These are phyloP conservation scores for Thalassiosira pacifica DNA, from an alignment of 352 stramenopile species.

Conservation along the genomic window DNA sequence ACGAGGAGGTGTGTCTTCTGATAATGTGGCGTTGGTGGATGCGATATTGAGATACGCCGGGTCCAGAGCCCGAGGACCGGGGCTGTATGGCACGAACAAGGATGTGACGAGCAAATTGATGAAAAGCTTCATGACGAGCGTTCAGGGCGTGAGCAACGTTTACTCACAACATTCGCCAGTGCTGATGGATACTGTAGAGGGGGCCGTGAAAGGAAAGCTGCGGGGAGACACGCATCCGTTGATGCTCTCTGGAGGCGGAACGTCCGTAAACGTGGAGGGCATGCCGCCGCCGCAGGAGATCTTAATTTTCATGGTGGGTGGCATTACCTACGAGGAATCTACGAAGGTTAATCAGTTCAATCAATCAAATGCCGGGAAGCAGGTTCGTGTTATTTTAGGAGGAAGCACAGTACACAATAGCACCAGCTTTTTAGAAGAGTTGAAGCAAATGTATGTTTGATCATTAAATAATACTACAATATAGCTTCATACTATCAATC, in stretches of 20 bases:
- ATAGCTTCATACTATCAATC: too few species aligned
- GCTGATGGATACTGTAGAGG: constrained; percentile 93
- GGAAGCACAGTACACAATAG: constrained; percentile 97
- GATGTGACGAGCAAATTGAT: constrained; percentile 87
- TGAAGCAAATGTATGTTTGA: constrained; percentile 72
- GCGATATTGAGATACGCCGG: constrained; percentile 88
- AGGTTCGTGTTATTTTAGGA: constrained; percentile 93
- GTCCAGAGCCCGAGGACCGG: constrained; percentile 70
- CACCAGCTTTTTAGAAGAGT: constrained; percentile 95
- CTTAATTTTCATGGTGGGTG: constrained; percentile 98
- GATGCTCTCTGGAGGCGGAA: constrained; percentile 50
- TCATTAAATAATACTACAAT: background rate
- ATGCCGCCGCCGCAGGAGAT: constrained; percentile 88
- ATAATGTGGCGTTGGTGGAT: constrained; percentile 88
- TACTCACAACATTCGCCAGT: constrained; percentile 98
- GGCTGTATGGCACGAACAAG: constrained; percentile 87
- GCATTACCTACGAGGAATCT: constrained; percentile 99
- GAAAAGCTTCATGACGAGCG: constrained; percentile 92
- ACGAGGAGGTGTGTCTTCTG: constrained; percentile 83
- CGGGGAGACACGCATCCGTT: constrained; percentile 84
- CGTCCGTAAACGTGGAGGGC: constrained; percentile 51
- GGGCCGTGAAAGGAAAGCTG: constrained; percentile 88
- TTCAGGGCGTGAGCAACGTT: constrained; percentile 96
- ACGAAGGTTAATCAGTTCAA: constrained; percentile 98
- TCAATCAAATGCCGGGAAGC: constrained; percentile 86